Base-by-base conservation (phyloP, 202 grass and related monocot species). In the Digitaria exilis region DNA sequence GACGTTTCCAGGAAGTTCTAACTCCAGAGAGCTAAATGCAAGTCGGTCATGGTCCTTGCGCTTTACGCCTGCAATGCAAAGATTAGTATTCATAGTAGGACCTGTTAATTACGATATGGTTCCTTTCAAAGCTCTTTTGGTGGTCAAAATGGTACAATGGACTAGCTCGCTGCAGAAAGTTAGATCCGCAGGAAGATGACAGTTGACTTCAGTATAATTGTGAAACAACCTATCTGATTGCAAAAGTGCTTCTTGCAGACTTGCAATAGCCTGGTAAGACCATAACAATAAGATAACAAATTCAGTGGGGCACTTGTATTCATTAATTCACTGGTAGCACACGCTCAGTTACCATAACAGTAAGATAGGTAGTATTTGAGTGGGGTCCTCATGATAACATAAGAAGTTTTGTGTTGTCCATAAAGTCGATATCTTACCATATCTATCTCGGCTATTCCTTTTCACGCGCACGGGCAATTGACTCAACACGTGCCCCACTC, bases 161-260 rank as follows among this genome's bases (percentile, higher is more conserved):
- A 26, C 18, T 9, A 57, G 55, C 55, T 25, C 24, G 9, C 35
- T 28, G 15, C 31, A 77, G 52, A 5, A 15, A 55, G 18, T 50
- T 61, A n/a, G 60, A 69, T 72, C 31, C 10, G 11, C 13, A 31
- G 15, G 31, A 45, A 25, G 59, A 57, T 74, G 77, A 58, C 8
- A 46, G 66, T 86, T 81, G 9, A 46, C 58, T 81, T 76, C 70
- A 68, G n/a, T 68, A 35, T 46, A 45, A 46, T 29, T 35, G 35
- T 56, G 46, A 80, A 48, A 39, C 17, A 75, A 75, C n/a, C 7
- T 15, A 18, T 57, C 37, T 86, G 54, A 51, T 43, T 63, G 44
- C 24, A 8, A 45, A 64, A 72, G 22, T 79, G 55, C 42, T 61
- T 60, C 9, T 70, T 49, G 31, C 43, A 62, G 42, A 61, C 10